Evolutionary conservation across 2,329 filamentous ascomycete genomes (phyloP).

Genomic region (Aspergillus sp.): DNA sequence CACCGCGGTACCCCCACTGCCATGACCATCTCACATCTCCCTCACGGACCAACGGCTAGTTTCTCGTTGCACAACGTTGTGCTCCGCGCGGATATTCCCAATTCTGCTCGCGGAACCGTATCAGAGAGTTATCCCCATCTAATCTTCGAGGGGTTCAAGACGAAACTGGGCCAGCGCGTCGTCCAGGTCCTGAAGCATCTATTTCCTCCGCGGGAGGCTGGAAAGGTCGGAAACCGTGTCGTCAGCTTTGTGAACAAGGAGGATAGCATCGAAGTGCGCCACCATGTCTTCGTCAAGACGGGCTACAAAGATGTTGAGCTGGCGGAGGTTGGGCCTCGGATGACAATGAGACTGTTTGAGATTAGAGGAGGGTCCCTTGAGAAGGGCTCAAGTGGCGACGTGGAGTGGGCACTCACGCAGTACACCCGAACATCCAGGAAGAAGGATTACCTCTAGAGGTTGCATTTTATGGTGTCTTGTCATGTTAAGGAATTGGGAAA

Average conservation of each 20-base stretch:
- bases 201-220: constrained; percentile 86
- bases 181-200: constrained; percentile 92
- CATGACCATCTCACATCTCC: constrained; percentile 83
- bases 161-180: constrained; percentile 76
- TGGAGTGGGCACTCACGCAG: constrained; percentile 95
- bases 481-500: constrained; percentile 22
- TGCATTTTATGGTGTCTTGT: constrained; percentile 14
- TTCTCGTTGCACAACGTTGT: constrained; percentile 94
- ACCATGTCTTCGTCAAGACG: constrained; percentile 93
- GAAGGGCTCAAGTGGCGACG: constrained; percentile 85
- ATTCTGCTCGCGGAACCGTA: constrained; percentile 82
- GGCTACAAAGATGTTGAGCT: constrained; percentile 87
- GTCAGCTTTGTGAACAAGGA: constrained; percentile 95
- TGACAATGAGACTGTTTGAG: constrained; percentile 97
- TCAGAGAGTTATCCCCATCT: constrained; percentile 92
- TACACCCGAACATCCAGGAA: constrained; percentile 93
- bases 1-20: constrained; percentile 91
- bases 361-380: constrained; percentile 90
- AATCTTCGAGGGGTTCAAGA: constrained; percentile 92
- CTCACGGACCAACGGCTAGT: constrained; percentile 83
- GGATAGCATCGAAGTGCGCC: constrained; percentile 83
- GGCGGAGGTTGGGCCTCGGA: constrained; percentile 86
- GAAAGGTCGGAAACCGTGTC: constrained; percentile 83
- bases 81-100: constrained; percentile 88
- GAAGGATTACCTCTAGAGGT: constrained; percentile 81